Base-by-base conservation (phyloP, 805 yeast genomes). In the Kodamaea leandrae region DNA sequence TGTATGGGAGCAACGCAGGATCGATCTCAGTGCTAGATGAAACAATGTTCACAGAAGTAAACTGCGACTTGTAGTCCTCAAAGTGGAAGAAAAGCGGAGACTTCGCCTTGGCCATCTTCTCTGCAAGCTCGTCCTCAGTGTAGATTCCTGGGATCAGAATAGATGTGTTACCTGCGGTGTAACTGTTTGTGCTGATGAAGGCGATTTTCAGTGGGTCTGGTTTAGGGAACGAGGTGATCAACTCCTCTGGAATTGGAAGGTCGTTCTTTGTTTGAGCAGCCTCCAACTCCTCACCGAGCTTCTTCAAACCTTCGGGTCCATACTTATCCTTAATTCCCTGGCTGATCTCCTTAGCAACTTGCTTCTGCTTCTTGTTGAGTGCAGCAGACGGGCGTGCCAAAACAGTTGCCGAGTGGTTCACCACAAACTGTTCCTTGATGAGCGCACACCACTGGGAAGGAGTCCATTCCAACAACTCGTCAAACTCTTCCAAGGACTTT, bases 21-120 rank as follows among this genome's bases (percentile, higher is more conserved):
- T 76, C 82, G 16, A 79, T 68, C 34, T 53, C 70, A 32, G 65
- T 72, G 1, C 86, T 77, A 7, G 82, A 76, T 55, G 86, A 58
- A 26, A 82, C 59, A 27, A 87, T 57, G 43, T 80, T 77, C 15
- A 89, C 70, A 10, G 84, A 78, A 25, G 86, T 77, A 57, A 91
- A 93, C 53, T 85, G 82, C 1, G 96, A 86, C 41, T 81, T 76
- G 55, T 78, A 83, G 48, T 83, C 78, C 60, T 93, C 97, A 51
- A 85, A 74, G 55, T 88, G 93, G 38, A 90, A 57, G 46, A 79
- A 81, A 27, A 90, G 60, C 4, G 42, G 42, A 13, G 35, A 39
- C 18, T 6, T 7, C 4, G 6, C 4, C 32, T 36, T 20, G 29
- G 41, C 65, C 69, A 17, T 14, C 14, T 45, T 32, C n/a, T 23